A percentile compares a stretch with the other conserved stretches of the same genome.
phyloP scores from a whole-genome alignment of 2,329 filamentous ascomycete species.

The Aspergillus sp. region DNA sequence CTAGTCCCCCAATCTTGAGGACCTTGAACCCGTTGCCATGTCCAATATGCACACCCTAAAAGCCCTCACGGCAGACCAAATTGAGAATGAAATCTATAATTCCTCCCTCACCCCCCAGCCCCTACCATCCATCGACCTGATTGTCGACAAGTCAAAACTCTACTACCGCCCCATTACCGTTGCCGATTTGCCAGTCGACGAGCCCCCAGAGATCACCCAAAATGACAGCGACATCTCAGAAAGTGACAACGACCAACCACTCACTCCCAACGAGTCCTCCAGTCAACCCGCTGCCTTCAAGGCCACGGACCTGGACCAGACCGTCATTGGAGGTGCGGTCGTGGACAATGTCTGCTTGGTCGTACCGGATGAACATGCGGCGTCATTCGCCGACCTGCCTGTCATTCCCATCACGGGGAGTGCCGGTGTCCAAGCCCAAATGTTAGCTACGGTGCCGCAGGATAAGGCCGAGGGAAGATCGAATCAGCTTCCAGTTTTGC shows the following conservation, averaged over 20 bases:
- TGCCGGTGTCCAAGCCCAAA: not conserved
- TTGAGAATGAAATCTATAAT: not conserved
- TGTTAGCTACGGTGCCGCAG: not conserved
- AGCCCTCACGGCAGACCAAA: constrained; percentile 1
- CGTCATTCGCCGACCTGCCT: not conserved
- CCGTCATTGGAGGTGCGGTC: not conserved
- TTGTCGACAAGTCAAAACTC: not conserved
- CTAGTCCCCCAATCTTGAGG: too few relatives aligned
- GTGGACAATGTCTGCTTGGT: not conserved
- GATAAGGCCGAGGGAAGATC: not conserved
- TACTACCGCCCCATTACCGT: not conserved
- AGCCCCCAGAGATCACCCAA: not conserved
- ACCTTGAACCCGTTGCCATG: not conserved
- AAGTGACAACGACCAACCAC: not conserved
- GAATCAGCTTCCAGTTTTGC: not conserved
- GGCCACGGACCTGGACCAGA: not conserved
- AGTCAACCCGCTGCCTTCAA: not conserved
- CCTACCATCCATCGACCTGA: not conserved
- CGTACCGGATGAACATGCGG: not conserved
- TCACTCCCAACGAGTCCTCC: not conserved
- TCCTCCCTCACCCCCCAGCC: not conserved
- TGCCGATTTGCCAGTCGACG: not conserved
- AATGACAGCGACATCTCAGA: not conserved
- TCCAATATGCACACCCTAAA: not conserved
- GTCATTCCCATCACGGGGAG: not conserved